Evolutionary conservation across 129 eudicot genomes (phyloP).

Genomic region (Tanacetum coccineum): DNA sequence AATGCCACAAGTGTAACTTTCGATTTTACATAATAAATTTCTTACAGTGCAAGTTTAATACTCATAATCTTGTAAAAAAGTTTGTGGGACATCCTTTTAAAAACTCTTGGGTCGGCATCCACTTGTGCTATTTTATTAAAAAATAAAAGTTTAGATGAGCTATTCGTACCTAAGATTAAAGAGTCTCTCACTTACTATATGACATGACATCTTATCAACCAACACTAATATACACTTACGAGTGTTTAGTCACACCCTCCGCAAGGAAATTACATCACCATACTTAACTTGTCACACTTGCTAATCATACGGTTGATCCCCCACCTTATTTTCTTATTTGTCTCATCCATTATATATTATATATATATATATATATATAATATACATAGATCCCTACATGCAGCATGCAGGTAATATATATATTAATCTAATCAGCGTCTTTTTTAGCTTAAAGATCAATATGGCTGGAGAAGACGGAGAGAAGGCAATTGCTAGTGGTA

Average conservation of each 20-base stretch:
- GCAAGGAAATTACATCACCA: constrained; percentile 22
- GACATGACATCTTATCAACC: constrained; percentile 40
- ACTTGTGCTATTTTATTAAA: constrained; percentile 6
- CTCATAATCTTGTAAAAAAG: too few species aligned
- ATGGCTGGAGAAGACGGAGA: constrained; percentile 43
- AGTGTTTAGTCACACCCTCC: constrained; percentile 28
- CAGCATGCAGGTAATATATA: background rate
- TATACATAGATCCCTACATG: background rate
- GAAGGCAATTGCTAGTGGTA: constrained; percentile 6
- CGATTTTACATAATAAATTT: too few species aligned
- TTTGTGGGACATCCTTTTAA: too few species aligned
- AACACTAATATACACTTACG: constrained; percentile 24
- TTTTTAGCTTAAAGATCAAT: background rate
- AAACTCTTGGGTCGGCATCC: too few species aligned
- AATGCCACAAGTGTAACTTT: too few species aligned
- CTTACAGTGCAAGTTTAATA: too few species aligned
- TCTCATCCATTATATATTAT: constrained; percentile 15
- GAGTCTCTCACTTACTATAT: background rate
- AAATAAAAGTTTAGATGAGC: constrained; percentile 30
- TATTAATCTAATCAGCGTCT: background rate
- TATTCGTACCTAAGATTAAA: constrained; percentile 26
- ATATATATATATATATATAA: too few species aligned
- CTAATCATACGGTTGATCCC: constrained; percentile 10
- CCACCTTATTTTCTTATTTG: background rate
- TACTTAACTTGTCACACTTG: constrained; percentile 20